Evolutionary conservation across 1,139 yeast genomes (phyloP).

Genomic region (Magnusiomyces tetraspermus): DNA sequence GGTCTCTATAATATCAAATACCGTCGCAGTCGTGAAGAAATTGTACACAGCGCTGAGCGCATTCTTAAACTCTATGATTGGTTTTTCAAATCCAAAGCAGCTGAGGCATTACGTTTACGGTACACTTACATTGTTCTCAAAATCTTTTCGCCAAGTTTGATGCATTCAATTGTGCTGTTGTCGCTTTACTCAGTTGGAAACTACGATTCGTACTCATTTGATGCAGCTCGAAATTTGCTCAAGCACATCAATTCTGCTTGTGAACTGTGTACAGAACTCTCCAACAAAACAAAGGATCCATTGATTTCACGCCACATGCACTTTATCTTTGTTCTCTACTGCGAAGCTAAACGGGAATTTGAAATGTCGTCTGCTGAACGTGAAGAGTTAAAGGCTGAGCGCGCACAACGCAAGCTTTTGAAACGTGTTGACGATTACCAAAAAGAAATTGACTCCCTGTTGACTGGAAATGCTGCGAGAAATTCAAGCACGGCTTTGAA

Average conservation of each 20-base stretch:
- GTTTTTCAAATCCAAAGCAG: slow-evolving; percentile 25
- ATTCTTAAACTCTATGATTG: slow-evolving; percentile 27
- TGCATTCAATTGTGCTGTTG: slow-evolving; percentile 1
- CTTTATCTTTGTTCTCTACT: background rate
- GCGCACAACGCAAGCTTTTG: background rate
- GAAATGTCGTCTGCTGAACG: slow-evolving; percentile 3
- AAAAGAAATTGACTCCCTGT: background rate
- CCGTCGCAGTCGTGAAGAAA: slow-evolving; percentile 23
- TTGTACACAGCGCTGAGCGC: slow-evolving; percentile 25
- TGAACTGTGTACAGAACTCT: background rate
- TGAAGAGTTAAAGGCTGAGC: background rate
- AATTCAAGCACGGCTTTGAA: too few relatives aligned
- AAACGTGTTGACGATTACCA: background rate
- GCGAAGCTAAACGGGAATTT: background rate
- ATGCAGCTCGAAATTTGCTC: background rate
- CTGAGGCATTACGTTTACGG: slow-evolving; percentile 17
- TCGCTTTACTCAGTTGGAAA: background rate
- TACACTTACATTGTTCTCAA: slow-evolving; percentile 2
- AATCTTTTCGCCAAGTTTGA: background rate
- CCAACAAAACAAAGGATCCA: background rate
- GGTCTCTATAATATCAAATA: slow-evolving; percentile 19
- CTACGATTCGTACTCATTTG: background rate
- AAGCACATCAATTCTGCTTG: slow-evolving; percentile 3
- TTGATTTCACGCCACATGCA: background rate
- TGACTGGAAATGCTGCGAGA: too few relatives aligned